Evolutionary conservation across 768 basidiomycete genomes (phyloP).

Genomic region (Leccinum rimulosum): DNA sequence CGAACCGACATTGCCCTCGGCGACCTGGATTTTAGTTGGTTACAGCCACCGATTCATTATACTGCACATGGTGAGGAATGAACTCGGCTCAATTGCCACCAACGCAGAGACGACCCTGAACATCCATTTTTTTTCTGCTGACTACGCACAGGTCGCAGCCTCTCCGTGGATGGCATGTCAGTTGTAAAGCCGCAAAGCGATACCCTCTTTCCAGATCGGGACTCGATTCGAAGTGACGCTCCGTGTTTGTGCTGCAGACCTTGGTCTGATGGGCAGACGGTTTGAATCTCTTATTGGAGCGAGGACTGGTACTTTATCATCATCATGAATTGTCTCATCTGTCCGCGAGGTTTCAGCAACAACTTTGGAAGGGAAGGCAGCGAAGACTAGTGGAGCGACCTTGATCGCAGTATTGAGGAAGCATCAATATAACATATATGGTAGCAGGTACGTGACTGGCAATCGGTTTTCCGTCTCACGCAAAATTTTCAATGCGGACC

Average conservation of each 20-base stretch:
- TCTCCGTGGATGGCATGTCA: neutral
- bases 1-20: neutral
- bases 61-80: neutral
- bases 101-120: neutral
- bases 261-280: neutral
- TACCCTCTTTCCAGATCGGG: neutral
- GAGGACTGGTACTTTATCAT: neutral
- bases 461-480: conserved; percentile 7
- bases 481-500: neutral
- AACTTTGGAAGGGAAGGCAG: neutral
- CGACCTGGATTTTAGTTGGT: neutral
- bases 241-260: neutral
- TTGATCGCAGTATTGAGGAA: conserved; percentile 11
- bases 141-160: neutral
- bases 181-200: neutral
- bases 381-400: neutral
- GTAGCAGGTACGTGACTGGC: conserved; percentile 5
- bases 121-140: neutral
- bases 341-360: neutral
- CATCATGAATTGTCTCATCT: neutral
- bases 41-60: neutral
- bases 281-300: neutral
- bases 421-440: conserved; percentile 6
- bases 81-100: neutral
- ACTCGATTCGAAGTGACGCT: neutral